Evolutionary conservation across 2,329 filamentous ascomycete genomes (phyloP).

Genomic region (Leptodontidium sp.): DNA sequence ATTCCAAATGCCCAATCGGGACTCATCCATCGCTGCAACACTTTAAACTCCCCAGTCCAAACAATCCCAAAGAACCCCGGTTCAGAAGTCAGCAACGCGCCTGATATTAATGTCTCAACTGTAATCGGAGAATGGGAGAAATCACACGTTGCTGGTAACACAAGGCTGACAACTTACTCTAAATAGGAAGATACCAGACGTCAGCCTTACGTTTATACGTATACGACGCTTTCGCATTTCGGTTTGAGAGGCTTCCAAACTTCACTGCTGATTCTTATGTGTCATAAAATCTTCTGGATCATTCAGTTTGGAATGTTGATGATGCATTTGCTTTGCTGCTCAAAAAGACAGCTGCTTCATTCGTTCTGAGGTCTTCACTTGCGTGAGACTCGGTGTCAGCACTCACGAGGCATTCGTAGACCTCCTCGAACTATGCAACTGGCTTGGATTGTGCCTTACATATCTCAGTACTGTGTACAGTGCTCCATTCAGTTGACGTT

Average conservation of each 20-base stretch:
- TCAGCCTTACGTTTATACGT: not conserved
- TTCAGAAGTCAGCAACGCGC: not conserved
- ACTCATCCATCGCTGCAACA: not conserved
- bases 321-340: not conserved
- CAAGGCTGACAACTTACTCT: not conserved
- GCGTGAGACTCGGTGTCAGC: not conserved
- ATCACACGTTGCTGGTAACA: not conserved
- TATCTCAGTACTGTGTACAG: no score
- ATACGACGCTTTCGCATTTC: not conserved
- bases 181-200: not conserved
- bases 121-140: not conserved
- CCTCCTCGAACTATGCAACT: not conserved
- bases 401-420: not conserved
- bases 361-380: not conserved
- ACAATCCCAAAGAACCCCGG: not conserved
- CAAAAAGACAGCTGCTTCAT: not conserved
- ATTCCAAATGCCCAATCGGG: not conserved
- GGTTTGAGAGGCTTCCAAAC: not conserved
- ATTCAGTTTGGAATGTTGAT: not conserved
- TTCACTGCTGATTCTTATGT: not conserved
- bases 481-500: no score
- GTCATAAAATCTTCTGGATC: not conserved
- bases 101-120: not conserved
- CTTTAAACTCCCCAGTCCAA: not conserved
- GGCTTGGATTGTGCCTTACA: no score